A percentile compares a stretch with the other conserved stretches of the same genome.
These are phyloP conservation scores for Podospora appendiculata DNA, from an alignment of 495 filamentous ascomycete species.

Conservation along the genomic window DNA sequence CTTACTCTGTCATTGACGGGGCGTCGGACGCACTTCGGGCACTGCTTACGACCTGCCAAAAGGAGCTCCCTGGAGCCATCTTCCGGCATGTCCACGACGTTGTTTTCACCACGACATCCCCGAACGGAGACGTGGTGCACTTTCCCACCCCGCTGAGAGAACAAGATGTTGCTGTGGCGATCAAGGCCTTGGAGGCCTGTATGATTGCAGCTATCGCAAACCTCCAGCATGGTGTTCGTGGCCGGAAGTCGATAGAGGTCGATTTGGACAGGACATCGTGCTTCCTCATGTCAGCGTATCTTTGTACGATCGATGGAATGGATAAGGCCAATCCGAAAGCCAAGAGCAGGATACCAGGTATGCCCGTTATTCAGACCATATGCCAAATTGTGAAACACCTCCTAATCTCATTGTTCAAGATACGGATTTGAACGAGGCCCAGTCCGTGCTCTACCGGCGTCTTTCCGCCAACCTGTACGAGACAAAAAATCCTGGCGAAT, in stretches of 20 bases:
- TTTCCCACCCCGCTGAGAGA: constrained; percentile 66
- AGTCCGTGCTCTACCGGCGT: constrained; percentile 65
- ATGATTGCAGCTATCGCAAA: constrained; percentile 58
- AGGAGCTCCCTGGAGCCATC: constrained; percentile 24
- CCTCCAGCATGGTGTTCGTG: constrained; percentile 36
- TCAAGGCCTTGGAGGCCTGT: constrained; percentile 65
- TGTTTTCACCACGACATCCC: constrained; percentile 20
- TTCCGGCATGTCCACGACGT: constrained; percentile 16
- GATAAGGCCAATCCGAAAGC: constrained; percentile 54
- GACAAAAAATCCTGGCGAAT: constrained; percentile 56
- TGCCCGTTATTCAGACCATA: constrained; percentile 10
- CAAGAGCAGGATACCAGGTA: constrained; percentile 56
- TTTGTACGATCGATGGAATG: constrained; percentile 63
- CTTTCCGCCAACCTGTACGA: constrained; percentile 70
- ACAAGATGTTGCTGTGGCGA: constrained; percentile 56
- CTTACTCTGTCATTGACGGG: constrained; percentile 20
- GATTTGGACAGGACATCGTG: constrained; percentile 56
- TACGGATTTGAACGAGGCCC: constrained; percentile 61
- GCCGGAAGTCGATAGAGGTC: constrained; percentile 31
- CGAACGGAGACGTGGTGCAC: constrained; percentile 22
- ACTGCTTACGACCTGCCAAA: constrained; percentile 14
- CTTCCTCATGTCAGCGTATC: constrained; percentile 65
- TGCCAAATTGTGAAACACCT: constrained; percentile 7
- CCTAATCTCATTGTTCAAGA: constrained; percentile 33
- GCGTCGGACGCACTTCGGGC: constrained; percentile 18